Evolutionary conservation across 192 early-diverging fungal species (phyloP), one percentile per base, ranked within the genome.

Genomic region (Kickxella alabastrina): DNA sequence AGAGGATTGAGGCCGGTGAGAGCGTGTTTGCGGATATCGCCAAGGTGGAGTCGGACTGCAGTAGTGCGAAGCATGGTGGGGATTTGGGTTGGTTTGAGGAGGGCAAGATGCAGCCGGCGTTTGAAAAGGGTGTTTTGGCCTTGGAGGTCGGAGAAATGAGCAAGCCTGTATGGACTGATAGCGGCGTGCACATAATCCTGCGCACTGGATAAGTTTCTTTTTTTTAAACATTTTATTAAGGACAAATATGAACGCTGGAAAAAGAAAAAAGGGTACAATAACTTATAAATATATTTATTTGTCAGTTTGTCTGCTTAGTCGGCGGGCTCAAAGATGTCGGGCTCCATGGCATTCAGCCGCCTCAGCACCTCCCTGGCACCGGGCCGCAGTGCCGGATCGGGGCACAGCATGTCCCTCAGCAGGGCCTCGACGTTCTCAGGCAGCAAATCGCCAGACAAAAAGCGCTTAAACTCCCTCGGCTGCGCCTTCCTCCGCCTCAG

Each of bases 181-280:
- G 87, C 58, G 96, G 95, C 21, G 82, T 95, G 13, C 95, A 97
- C 61, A 76, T 99, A 15, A 97, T 99, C 57, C 47, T 92, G 56
- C 80, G 95, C 60, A 95, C 91, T 14, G 88, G 78, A 6, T 97
- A 82, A 79, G 34, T 18, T 12, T 7, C 10, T 24, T 12, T 13
- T 23, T 26, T 5, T 19, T 36, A 14, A 14, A 32, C 22, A 27
- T 3, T 22, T 29, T 28, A 7, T 45, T 26, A 43, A 35, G 27
- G 7, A 29, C 25, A 48, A 43, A 54, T 27, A 31, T 12, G 17
- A 38, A 35, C 18, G 9, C n/a, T 12, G 21, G 27, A 43, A 32
- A 26, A 31, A 23, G 22, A 47, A 26, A 36, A 40, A 32, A 37
- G 17, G 41, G 19, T 27, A 47, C 21, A 43, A 23, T 26, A 38